phyloP scores from a whole-genome alignment of 108 stramenopile species.

The Nitzschia inconspicua region DNA sequence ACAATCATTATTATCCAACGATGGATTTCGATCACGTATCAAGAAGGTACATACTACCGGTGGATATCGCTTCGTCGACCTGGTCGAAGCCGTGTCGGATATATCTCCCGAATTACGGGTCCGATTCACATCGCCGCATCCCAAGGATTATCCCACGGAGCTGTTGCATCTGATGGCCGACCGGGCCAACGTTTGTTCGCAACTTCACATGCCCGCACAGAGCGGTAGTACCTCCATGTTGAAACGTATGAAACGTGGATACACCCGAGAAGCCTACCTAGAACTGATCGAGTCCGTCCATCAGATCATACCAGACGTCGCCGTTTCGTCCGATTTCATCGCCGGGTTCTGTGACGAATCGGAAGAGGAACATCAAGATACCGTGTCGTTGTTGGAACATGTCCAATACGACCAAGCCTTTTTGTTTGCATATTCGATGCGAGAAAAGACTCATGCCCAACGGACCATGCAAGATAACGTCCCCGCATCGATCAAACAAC shows the following conservation, averaged over 20 bases:
- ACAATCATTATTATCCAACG: slow-evolving; percentile 47
- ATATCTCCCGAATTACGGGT: slow-evolving; percentile 92
- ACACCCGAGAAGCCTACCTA: slow-evolving; percentile 93
- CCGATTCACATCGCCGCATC: slow-evolving; percentile 98
- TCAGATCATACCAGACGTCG: slow-evolving; percentile 83
- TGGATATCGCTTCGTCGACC: slow-evolving; percentile 93
- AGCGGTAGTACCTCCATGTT: slow-evolving; percentile 88
- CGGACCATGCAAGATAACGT: slow-evolving; percentile 92
- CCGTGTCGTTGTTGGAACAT: slow-evolving; percentile 81
- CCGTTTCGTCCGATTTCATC: slow-evolving; percentile 95
- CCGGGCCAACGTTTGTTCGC: slow-evolving; percentile 85
- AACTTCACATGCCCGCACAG: slow-evolving; percentile 97
- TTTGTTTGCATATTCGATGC: slow-evolving; percentile 96
- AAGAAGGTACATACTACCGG: slow-evolving; percentile 60
- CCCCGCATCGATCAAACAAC: slow-evolving; percentile 81
- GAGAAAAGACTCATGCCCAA: slow-evolving; percentile 94
- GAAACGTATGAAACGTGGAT: slow-evolving; percentile 93
- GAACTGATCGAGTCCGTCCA: slow-evolving; percentile 73
- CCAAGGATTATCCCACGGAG: slow-evolving; percentile 95
- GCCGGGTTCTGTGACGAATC: slow-evolving; percentile 98
- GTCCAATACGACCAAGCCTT: slow-evolving; percentile 95
- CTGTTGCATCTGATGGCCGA: slow-evolving; percentile 91
- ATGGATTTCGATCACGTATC: slow-evolving; percentile 84
- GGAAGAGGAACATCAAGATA: slow-evolving; percentile 92
- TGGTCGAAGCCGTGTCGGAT: slow-evolving; percentile 78